Evolutionary conservation across 2,329 filamentous ascomycete genomes (phyloP).

Genomic region (Microthyrium microscopicum): DNA sequence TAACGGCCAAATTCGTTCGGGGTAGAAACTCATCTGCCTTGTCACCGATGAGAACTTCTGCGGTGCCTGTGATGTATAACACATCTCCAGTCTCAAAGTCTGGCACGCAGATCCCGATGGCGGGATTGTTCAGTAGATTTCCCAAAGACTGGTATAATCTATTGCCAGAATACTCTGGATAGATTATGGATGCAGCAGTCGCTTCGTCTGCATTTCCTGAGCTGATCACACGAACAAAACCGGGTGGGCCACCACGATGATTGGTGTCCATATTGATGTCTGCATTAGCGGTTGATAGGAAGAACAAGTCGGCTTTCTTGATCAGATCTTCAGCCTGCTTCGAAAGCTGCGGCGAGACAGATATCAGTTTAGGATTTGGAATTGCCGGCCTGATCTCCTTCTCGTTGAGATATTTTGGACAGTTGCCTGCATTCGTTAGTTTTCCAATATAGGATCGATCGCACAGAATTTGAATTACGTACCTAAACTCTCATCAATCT

Average conservation of each 20-base stretch:
- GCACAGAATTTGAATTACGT: slow-evolving; percentile 11
- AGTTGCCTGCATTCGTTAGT: slow-evolving; percentile 43
- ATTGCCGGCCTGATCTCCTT: slow-evolving; percentile 43
- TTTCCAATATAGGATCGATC: background rate
- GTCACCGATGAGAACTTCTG: slow-evolving; percentile 47
- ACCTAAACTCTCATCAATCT: slow-evolving; percentile 53
- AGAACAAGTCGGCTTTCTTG: slow-evolving; percentile 54
- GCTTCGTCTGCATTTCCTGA: slow-evolving; percentile 32
- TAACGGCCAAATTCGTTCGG: slow-evolving; percentile 56
- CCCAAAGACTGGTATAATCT: slow-evolving; percentile 70
- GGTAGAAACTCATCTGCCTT: slow-evolving; percentile 47
- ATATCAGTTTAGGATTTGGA: slow-evolving; percentile 36
- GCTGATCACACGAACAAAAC: slow-evolving; percentile 56
- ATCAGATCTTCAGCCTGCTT: slow-evolving; percentile 42
- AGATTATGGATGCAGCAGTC: slow-evolving; percentile 43
- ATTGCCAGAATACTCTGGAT: slow-evolving; percentile 77
- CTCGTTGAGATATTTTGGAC: slow-evolving; percentile 73
- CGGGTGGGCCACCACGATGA: slow-evolving; percentile 56
- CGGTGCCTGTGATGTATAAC: slow-evolving; percentile 55
- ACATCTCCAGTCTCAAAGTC: slow-evolving; percentile 58
- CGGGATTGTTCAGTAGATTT: slow-evolving; percentile 52
- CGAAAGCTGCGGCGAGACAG: slow-evolving; percentile 31
- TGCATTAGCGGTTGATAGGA: slow-evolving; percentile 42
- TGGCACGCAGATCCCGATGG: slow-evolving; percentile 54
- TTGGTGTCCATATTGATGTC: slow-evolving; percentile 69